Evolutionary conservation across 2,329 filamentous ascomycete species (phyloP).

Genomic region (Lasiodiplodia hormozganensis): DNA sequence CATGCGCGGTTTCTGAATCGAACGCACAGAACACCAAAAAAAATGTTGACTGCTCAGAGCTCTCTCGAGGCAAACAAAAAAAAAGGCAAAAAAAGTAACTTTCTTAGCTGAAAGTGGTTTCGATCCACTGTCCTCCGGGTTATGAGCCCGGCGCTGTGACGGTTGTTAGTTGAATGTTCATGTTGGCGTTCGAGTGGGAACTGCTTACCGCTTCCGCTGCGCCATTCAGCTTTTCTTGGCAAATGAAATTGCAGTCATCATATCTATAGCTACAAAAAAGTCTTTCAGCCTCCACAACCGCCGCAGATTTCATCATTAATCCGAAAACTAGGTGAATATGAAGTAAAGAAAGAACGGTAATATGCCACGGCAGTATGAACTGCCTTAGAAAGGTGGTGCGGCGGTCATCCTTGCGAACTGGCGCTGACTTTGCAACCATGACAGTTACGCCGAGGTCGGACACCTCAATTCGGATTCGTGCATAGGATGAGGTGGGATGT

Average conservation of each 20-base stretch:
- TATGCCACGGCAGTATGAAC: too few species aligned
- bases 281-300: too few species aligned
- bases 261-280: background rate
- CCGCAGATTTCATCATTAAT: too few species aligned
- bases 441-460: too few species aligned
- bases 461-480: too few species aligned
- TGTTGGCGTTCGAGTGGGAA: background rate
- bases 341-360: too few species aligned
- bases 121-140: constrained; percentile 43
- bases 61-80: background rate
- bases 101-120: constrained; percentile 35
- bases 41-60: background rate
- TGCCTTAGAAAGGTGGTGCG: too few species aligned
- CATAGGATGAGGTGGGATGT: too few species aligned
- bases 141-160: constrained; percentile 39
- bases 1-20: background rate
- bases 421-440: too few species aligned
- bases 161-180: background rate
- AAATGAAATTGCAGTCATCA: accelerated
- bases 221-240: background rate
- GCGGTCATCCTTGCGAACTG: too few species aligned
- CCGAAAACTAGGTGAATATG: too few species aligned
- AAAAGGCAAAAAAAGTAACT: background rate
- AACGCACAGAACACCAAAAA: background rate
- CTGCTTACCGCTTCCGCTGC: background rate